Conservation (phyloP, 2,329 filamentous ascomycete genomes). For the Penicillium freii region DNA sequence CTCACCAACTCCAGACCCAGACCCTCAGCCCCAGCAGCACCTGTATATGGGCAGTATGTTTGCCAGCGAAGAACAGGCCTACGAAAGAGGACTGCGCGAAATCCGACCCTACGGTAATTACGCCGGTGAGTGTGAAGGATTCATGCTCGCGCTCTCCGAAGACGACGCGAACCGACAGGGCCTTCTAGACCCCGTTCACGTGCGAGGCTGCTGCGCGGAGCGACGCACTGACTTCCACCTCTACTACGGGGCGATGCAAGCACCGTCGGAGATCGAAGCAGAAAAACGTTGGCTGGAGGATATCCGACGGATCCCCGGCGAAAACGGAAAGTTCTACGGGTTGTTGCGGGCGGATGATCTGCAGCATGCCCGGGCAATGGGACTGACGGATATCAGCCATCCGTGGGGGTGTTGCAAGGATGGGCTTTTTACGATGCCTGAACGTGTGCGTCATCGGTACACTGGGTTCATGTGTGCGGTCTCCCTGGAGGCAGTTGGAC, state of each 20-base stretch:
- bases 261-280: not conserved
- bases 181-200: not conserved
- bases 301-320: not conserved
- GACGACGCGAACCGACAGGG: not conserved
- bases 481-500: not conserved
- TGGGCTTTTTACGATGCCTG: not conserved
- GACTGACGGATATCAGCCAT: not conserved
- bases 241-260: not conserved
- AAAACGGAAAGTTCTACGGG: not conserved
- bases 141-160: not conserved
- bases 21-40: not conserved
- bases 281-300: slow-evolving; percentile 1
- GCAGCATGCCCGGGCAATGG: not conserved
- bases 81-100: not conserved
- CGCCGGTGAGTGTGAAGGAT: not conserved
- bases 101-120: not conserved
- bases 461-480: not conserved
- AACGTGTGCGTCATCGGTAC: not conserved
- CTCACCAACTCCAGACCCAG: not conserved
- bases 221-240: not conserved
- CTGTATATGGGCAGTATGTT: not conserved
- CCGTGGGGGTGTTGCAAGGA: slow-evolving; percentile 5
- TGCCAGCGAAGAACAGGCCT: not conserved
- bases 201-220: not conserved
- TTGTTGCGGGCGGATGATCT: not conserved